phyloP scores from a whole-genome alignment of 2,329 filamentous ascomycete species.

The Apiospora saccharicola region DNA sequence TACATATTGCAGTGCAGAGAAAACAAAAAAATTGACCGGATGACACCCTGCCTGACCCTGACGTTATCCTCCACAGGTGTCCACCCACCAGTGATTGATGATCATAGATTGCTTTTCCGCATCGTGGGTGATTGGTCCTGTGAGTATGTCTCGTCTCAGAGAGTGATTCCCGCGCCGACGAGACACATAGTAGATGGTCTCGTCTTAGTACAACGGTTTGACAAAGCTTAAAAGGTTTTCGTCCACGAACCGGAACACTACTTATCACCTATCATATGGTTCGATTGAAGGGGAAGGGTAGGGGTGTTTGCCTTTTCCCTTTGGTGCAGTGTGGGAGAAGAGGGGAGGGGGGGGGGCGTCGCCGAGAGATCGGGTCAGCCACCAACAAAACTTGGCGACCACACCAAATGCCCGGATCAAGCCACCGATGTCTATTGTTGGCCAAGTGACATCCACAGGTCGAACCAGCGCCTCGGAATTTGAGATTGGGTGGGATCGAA shows the following conservation, averaged over 20 bases:
- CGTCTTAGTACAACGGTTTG: constrained; percentile 20
- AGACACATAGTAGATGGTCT: constrained; percentile 12
- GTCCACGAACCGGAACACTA: neutral
- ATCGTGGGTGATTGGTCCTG: neutral
- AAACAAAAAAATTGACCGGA: neutral
- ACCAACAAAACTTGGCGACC: neutral
- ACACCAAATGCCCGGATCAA: neutral
- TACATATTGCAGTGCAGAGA: neutral
- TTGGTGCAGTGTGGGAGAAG: neutral
- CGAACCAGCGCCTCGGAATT: constrained; percentile 7
- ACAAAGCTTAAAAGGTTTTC: neutral
- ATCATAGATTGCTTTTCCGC: constrained; percentile 10
- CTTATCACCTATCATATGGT: neutral
- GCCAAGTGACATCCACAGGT: constrained; percentile 9
- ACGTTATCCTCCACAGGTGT: constrained; percentile 9
- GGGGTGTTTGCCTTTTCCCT: neutral
- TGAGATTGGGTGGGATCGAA: neutral
- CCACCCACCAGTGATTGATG: neutral
- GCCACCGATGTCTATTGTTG: constrained; percentile 6
- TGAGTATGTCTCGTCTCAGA: constrained; percentile 14
- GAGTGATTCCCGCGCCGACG: constrained; percentile 1
- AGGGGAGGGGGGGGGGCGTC: neutral
- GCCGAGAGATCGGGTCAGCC: constrained; percentile 12
- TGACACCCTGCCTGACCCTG: neutral
- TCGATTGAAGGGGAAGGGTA: neutral